A percentile compares a stretch with the other conserved stretches of the same genome.
Conservation (phyloP, 371 early-diverging fungal genomes). For the Mucor piriformis region DNA sequence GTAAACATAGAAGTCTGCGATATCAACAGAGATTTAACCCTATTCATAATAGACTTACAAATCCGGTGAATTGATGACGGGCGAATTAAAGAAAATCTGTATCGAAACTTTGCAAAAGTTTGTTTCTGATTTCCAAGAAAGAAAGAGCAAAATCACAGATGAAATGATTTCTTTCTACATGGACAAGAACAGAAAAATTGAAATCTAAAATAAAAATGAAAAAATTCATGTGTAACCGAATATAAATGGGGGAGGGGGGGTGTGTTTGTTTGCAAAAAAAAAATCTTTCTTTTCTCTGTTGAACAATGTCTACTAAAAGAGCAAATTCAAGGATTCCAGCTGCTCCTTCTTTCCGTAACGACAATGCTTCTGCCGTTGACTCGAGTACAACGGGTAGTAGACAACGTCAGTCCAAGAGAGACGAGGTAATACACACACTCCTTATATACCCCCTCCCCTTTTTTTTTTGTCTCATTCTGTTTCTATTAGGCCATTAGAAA, state of each 20-base stretch:
- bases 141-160: conserved; percentile 69
- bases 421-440: conserved; percentile 33
- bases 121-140: conserved; percentile 87
- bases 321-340: conserved; percentile 38
- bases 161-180: conserved; percentile 69
- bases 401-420: conserved; percentile 48
- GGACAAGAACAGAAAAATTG: conserved; percentile 56
- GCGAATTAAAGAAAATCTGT: conserved; percentile 94
- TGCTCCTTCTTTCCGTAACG: conserved; percentile 29
- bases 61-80: conserved; percentile 89
- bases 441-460: background rate
- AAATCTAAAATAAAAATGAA: conserved; percentile 22
- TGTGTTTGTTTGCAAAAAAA: background rate
- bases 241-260: background rate
- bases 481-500: conserved; percentile 65
- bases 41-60: conserved; percentile 64
- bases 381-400: conserved; percentile 30
- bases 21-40: background rate
- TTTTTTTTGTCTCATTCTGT: background rate
- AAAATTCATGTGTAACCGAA: background rate
- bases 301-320: conserved; percentile 14
- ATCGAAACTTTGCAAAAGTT: conserved; percentile 87
- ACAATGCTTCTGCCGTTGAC: conserved; percentile 24
- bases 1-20: background rate
- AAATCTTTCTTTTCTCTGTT: background rate